These are phyloP conservation scores for Globomyces pollinis-pini DNA, from an alignment of 192 early-diverging fungal genomes.

Conservation along the genomic window DNA sequence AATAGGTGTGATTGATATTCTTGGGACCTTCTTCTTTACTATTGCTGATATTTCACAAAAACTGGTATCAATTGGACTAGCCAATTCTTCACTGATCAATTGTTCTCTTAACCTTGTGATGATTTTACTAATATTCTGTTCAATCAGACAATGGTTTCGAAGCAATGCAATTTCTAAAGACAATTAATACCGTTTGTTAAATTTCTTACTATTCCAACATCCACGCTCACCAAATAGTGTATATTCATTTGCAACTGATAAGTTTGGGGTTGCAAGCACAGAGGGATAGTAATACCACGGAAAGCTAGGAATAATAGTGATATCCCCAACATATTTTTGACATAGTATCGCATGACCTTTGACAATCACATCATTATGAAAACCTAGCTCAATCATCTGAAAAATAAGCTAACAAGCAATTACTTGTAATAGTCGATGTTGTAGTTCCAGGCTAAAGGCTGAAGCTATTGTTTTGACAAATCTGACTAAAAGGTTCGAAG, in stretches of 20 bases:
- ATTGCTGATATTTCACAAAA: background rate
- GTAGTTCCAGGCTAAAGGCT: slow-evolving; percentile 53
- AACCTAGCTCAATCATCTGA: slow-evolving; percentile 49
- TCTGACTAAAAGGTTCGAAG: slow-evolving; percentile 29
- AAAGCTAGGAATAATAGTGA: slow-evolving; percentile 71
- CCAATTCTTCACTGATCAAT: background rate
- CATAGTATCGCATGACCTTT: slow-evolving; percentile 61
- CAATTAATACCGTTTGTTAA: background rate
- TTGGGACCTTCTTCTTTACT: no score
- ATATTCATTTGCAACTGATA: slow-evolving; percentile 37
- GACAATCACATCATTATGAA: slow-evolving; percentile 46
- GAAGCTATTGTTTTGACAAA: slow-evolving; percentile 41
- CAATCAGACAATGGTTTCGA: slow-evolving; percentile 64
- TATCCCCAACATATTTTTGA: slow-evolving; percentile 72
- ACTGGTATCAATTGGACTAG: background rate
- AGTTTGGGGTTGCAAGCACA: slow-evolving; percentile 61
- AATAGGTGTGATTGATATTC: background rate
- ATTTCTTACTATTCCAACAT: slow-evolving; percentile 62
- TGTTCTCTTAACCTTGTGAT: slow-evolving; percentile 25
- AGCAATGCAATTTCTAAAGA: slow-evolving; percentile 65
- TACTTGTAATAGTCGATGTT: slow-evolving; percentile 57
- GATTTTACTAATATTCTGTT: slow-evolving; percentile 51
- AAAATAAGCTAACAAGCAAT: background rate
- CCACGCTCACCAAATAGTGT: slow-evolving; percentile 56
- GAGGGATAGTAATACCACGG: slow-evolving; percentile 48